Conservation (phyloP, 371 early-diverging fungal species). For the Rhizopus delemar region DNA sequence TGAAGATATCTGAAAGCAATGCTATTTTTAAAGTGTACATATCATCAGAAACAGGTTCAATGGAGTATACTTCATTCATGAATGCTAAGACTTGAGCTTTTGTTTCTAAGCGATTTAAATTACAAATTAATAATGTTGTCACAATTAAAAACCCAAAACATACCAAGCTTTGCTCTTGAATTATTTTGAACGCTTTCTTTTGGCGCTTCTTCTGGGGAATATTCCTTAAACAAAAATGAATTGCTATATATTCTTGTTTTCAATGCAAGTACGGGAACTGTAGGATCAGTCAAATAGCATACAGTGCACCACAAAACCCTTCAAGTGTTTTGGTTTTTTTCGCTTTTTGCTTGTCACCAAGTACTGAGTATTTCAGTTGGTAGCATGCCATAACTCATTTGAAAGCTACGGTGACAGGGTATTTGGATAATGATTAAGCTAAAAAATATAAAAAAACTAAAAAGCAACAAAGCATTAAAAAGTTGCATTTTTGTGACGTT, state of each 20-base stretch:
- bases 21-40: slow-evolving; percentile 15
- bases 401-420: no score
- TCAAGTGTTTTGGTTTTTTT: no score
- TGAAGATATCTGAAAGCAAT: no score
- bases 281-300: slow-evolving; percentile 2
- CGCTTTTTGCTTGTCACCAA: no score
- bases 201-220: slow-evolving; percentile 14
- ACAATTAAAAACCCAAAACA: slow-evolving; percentile 14
- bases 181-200: slow-evolving; percentile 9
- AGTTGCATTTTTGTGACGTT: no score
- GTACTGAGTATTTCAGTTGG: no score
- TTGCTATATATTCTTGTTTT: slow-evolving; percentile 20
- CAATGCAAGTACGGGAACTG: slow-evolving; percentile 13
- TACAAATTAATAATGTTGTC: slow-evolving; percentile 18
- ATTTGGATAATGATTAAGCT: no score
- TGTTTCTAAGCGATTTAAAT: slow-evolving; percentile 19
- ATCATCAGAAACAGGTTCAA: slow-evolving; percentile 21
- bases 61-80: slow-evolving; percentile 16
- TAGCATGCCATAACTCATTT: no score
- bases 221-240: slow-evolving; percentile 21
- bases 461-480: no score
- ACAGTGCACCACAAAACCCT: no score
- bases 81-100: slow-evolving; percentile 22
- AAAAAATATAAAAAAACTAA: no score
- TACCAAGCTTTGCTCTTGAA: slow-evolving; percentile 15